phyloP scores from a whole-genome alignment of 495 filamentous ascomycete species.

The Opeltia flavorubescens region DNA sequence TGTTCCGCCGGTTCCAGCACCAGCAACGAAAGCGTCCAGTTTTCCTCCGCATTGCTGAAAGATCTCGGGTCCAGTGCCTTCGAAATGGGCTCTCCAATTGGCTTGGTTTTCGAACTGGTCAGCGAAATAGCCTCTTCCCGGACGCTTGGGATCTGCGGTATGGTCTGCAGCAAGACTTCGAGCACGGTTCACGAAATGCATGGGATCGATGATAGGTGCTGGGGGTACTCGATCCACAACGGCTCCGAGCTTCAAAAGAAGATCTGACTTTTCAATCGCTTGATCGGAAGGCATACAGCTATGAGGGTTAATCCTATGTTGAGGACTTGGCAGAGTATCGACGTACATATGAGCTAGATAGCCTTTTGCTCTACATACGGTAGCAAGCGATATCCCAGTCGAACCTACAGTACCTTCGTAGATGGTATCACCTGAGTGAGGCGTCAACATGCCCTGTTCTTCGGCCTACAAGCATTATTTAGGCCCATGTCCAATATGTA shows the following conservation, averaged over 20 bases:
- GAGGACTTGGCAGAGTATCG: neutral
- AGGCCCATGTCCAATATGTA: neutral
- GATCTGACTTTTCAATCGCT: conserved; percentile 70
- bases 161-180: conserved; percentile 63
- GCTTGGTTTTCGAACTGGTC: conserved; percentile 88
- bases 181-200: conserved; percentile 91
- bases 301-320: neutral
- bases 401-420: conserved; percentile 96
- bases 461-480: conserved; percentile 43
- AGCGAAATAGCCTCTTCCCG: conserved; percentile 68
- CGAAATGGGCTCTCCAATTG: conserved; percentile 75
- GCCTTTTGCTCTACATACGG: conserved; percentile 72
- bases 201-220: conserved; percentile 77
- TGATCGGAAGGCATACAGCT: conserved; percentile 94
- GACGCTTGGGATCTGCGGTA: conserved; percentile 33
- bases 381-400: conserved; percentile 86
- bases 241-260: conserved; percentile 82
- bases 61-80: conserved; percentile 82
- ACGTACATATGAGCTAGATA: conserved; percentile 79
- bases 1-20: conserved; percentile 93
- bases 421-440: conserved; percentile 75
- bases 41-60: conserved; percentile 57
- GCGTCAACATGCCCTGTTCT: conserved; percentile 57
- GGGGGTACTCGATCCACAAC: conserved; percentile 77
- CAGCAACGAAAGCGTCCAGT: conserved; percentile 82